Conservation (phyloP, 768 basidiomycete genomes). For the Phylloporus scabripes region DNA sequence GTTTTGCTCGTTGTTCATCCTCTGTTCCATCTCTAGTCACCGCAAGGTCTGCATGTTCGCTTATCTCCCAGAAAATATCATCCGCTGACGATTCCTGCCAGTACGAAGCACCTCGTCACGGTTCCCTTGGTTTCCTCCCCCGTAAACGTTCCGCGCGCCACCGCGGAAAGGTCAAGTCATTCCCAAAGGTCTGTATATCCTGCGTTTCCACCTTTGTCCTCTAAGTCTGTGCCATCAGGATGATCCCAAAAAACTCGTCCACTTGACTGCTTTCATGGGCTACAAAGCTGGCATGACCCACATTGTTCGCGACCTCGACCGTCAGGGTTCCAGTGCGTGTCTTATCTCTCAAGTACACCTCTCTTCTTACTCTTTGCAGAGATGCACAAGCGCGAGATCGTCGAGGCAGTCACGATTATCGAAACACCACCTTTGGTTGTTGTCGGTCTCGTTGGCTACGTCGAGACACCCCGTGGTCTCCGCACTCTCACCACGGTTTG, state of each 20-base stretch:
- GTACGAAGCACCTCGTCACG: constrained; percentile 99
- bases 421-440: constrained; percentile 97
- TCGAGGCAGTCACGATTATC: constrained; percentile 93
- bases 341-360: not conserved
- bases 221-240: constrained; percentile 50
- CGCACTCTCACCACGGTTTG: constrained; percentile 98
- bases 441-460: constrained; percentile 98
- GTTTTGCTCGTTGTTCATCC: not conserved
- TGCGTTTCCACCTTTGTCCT: not conserved
- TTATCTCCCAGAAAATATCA: not conserved
- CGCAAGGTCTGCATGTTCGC: constrained; percentile 63
- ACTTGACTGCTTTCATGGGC: constrained; percentile 96
- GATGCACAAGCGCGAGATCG: constrained; percentile 99
- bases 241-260: constrained; percentile 98
- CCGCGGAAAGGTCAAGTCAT: constrained; percentile 98
- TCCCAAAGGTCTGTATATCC: constrained; percentile 75
- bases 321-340: constrained; percentile 94
- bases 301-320: constrained; percentile 97
- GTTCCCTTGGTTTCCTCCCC: constrained; percentile 95
- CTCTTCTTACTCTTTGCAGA: constrained; percentile 45
- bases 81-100: constrained; percentile 33
- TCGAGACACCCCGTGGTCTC: constrained; percentile 98
- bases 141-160: constrained; percentile 95
- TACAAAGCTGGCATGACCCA: constrained; percentile 99
- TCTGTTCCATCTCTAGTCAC: constrained; percentile 47